Percentiles rank a stretch among this genome's conserved stretches.
Conservation (phyloP, 129 eudicot genomes). For the Saposhnikovia divaricata region DNA sequence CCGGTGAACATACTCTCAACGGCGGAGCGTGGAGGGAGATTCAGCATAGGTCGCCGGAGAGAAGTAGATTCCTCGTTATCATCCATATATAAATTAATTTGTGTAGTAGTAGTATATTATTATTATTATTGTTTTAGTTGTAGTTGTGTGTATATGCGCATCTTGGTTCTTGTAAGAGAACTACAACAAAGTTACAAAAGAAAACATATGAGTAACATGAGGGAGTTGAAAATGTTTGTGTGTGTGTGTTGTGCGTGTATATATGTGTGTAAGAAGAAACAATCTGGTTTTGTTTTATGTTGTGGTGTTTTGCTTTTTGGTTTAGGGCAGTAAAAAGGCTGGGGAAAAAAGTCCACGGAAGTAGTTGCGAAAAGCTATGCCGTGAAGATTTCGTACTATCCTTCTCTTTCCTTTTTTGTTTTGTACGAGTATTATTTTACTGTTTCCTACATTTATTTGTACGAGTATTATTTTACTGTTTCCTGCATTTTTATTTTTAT, state of each 20-base stretch:
- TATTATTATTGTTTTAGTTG: neutral
- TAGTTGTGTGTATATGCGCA: neutral
- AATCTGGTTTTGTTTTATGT: neutral
- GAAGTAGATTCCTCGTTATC: constrained; percentile 26
- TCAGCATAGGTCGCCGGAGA: constrained; percentile 43
- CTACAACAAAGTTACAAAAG: neutral
- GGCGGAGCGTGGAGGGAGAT: constrained; percentile 53
- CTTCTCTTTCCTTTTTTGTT: too few relatives aligned
- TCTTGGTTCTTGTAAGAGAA: neutral
- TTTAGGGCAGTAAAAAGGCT: neutral
- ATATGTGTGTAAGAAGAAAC: neutral
- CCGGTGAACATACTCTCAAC: constrained; percentile 43
- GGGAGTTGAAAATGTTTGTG: neutral
- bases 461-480: too few relatives aligned
- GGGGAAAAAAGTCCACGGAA: constrained; percentile 9
- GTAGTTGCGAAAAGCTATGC: neutral
- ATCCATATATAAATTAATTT: constrained; percentile 20
- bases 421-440: neutral
- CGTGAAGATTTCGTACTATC: neutral
- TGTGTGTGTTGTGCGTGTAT: neutral
- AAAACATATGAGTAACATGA: neutral
- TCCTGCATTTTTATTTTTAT: too few relatives aligned
- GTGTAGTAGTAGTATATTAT: neutral
- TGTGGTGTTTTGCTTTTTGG: too few relatives aligned
- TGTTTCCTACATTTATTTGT: neutral